Evolutionary conservation across 208 protist species (phyloP), one percentile per base, ranked within the genome.

Genomic region (Wallacemonas collosoma): DNA sequence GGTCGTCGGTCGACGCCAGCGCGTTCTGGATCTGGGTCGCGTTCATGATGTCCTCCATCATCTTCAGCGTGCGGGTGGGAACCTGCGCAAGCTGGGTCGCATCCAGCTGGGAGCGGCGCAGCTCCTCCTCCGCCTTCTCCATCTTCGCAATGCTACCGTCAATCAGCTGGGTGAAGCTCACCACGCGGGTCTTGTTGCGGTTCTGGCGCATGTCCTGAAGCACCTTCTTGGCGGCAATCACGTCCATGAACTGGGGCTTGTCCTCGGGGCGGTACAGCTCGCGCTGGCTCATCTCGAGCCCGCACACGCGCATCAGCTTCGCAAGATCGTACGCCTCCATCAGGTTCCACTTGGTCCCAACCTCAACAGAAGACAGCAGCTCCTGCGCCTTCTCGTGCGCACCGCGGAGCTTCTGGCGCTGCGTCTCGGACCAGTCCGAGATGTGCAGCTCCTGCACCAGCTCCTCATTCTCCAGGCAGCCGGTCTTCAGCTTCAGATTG

Each of bases 401-500:
- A n/a, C 72, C 82, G 47, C 72, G 65, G 51, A 91, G 71, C 74
- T 91, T 91, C 74, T 91, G 86, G 26, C 79, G 69, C 74, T 91
- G 86, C 36, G 80, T 91, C 79, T 91, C 86, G 17, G 68, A 79
- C 86, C 86, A 91, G 76, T 91, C 86, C 12, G 80, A 86, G 38
- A 91, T 81, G 74, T 91, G 86, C 68, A 91, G 81, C 68, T 91
- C 86, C 75, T 91, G 86, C 45, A 91, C 75, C 45, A 91, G 73
- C 75, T 91, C 86, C 73, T 91, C 86, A 70, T 91, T 91, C 70
- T 86, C 82, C 65, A 91, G 75, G 66, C 82, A 88, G 5, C 72
- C 86, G 26, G 86, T 91, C 77, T 91, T 91, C 54, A 88, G 75
- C 72, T 91, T 91, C 76, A 91, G 73, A 55, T 91, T 91, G 83